Percentiles rank a stretch among this genome's conserved stretches.
These are phyloP conservation scores for Termitomyces sp. DNA, from an alignment of 768 basidiomycete genomes.

Conservation along the genomic window DNA sequence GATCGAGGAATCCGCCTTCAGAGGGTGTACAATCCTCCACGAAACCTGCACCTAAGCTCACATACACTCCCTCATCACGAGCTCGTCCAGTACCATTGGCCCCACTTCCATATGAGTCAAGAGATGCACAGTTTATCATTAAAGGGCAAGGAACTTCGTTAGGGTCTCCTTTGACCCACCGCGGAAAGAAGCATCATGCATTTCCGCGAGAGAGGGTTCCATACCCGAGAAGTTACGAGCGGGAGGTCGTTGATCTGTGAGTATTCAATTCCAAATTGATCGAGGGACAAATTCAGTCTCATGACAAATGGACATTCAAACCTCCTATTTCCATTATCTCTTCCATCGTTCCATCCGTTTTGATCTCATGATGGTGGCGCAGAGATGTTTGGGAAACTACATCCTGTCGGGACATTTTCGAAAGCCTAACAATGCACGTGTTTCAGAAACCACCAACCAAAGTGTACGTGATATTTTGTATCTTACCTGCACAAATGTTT, in stretches of 20 bases:
- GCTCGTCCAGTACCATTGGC: conserved; percentile 8
- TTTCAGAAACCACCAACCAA: conserved; percentile 54
- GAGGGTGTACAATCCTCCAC: background rate
- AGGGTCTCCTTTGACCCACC: conserved; percentile 22
- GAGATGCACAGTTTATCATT: conserved; percentile 50
- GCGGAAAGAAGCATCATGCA: conserved; percentile 54
- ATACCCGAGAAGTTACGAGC: conserved; percentile 65
- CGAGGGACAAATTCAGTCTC: conserved; percentile 1
- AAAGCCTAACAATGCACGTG: conserved; percentile 60
- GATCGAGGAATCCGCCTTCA: background rate
- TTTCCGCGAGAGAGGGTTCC: conserved; percentile 48
- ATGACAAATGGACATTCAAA: background rate
- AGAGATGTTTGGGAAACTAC: conserved; percentile 71
- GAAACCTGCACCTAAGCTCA: conserved; percentile 11
- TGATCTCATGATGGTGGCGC: conserved; percentile 16
- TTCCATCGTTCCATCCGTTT: conserved; percentile 1
- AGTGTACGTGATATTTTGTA: conserved; percentile 38
- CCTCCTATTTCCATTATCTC: background rate
- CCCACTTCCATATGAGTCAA: conserved; percentile 26
- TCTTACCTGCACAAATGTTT: background rate
- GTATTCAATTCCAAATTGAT: conserved; percentile 23
- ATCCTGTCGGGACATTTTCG: conserved; percentile 47
- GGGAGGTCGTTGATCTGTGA: conserved; percentile 61
- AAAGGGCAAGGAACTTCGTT: conserved; percentile 36
- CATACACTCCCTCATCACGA: conserved; percentile 5